Evolutionary conservation across 2,329 filamentous ascomycete species (phyloP), one percentile per base, ranked within the genome.

Genomic region (Dactylellina haptotyla): DNA sequence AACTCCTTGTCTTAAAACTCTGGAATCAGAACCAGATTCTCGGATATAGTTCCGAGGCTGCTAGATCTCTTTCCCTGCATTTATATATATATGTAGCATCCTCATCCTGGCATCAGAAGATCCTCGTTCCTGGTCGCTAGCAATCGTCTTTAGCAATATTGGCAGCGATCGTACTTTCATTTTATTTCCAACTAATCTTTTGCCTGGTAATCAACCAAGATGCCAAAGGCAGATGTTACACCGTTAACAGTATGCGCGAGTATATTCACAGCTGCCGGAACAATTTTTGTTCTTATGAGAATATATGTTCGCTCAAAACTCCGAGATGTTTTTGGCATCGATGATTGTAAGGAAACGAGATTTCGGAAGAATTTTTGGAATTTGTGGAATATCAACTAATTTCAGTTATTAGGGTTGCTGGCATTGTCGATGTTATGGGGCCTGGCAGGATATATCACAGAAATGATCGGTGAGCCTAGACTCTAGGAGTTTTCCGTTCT

Each of bases 341-440:
- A 65, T 41, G 61, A 65, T 23, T 65, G 61, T 65, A 57, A 39
- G 61, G 8, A n/a, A n/a, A n/a, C n/a, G n/a, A 12, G 12, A 16
- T 16, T 18, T 28, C 26, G 25, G 10, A 53, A 37, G 4, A 4
- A 9, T 6, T n/a, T 28, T 50, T 14, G 5, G 25, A 26, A 23
- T 14, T 34, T 34, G 14, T 18, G 20, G 18, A 5, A n/a, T 48
- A 48, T 48, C 50, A 32, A 53, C 12, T 12, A 26, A 12, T 14
- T 1, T 2, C 3, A 39, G 28, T 41, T n/a, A 18, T 16, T 39
- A 65, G 61, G 61, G 61, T 41, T 65, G 18, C 10, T 65, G 26
- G 43, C 28, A 18, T 12, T 65, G n/a, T 65, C 61, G n/a, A 65
- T 65, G 61, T 41, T 65, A n/a, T 65, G 61, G 61, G 61, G 61